Evolutionary conservation across 139 green algal species (phyloP).

Genomic region (Auxenochlorella pyrenoidosa): DNA sequence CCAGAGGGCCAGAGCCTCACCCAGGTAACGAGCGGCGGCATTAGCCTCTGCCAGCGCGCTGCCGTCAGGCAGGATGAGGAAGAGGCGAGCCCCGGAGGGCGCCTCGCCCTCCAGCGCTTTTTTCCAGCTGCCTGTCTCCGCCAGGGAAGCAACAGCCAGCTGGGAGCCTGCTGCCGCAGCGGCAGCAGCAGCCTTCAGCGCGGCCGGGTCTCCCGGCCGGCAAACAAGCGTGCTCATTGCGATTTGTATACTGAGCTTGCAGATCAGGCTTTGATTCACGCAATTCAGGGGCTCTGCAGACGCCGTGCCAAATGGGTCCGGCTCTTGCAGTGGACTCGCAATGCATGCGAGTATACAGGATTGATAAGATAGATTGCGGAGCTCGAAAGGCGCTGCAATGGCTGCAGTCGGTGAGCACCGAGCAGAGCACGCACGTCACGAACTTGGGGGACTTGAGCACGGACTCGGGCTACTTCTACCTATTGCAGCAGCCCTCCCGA

Average conservation of each 20-base stretch:
- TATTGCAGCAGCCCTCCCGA: too few species aligned
- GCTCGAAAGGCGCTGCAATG: too few species aligned
- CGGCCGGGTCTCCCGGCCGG: slow-evolving; percentile 65
- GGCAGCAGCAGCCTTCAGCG: slow-evolving; percentile 61
- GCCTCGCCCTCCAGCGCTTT: slow-evolving; percentile 42
- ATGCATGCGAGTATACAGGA: too few species aligned
- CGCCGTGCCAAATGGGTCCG: neutral
- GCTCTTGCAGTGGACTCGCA: too few species aligned
- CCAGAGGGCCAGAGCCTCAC: slow-evolving; percentile 3
- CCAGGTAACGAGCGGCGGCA: slow-evolving; percentile 65
- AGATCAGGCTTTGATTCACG: neutral
- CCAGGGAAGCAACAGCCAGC: slow-evolving; percentile 18
- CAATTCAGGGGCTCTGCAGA: neutral
- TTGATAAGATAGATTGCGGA: too few species aligned
- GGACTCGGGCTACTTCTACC: too few species aligned
- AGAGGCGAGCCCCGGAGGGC: slow-evolving; percentile 24
- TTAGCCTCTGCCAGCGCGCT: slow-evolving; percentile 67
- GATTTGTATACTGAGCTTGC: neutral
- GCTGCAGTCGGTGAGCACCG: too few species aligned
- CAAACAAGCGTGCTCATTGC: slow-evolving; percentile 42
- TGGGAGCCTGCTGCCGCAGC: slow-evolving; percentile 31
- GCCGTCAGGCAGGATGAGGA: slow-evolving; percentile 40
- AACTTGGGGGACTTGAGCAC: too few species aligned
- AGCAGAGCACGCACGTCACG: too few species aligned
- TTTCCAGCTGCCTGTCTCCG: neutral